These are phyloP conservation scores for Trametes versicolor DNA, from an alignment of 1,284 basidiomycete genomes.

Conservation along the genomic window DNA sequence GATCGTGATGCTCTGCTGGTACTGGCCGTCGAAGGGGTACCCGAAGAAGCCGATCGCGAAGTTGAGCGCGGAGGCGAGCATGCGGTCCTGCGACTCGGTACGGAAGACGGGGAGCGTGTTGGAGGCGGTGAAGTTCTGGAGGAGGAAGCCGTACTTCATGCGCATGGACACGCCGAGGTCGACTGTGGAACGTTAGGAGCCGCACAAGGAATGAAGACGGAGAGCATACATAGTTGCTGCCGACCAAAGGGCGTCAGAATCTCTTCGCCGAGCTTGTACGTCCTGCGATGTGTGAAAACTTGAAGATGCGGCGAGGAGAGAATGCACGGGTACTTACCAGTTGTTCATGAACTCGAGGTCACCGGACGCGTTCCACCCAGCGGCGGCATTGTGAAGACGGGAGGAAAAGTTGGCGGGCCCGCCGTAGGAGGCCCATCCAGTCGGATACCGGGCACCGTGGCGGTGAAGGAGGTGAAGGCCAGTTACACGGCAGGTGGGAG, in stretches of 20 bases:
- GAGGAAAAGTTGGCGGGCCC: slow-evolving; percentile 72
- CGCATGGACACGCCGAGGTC: slow-evolving; percentile 79
- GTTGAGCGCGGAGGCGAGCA: slow-evolving; percentile 85
- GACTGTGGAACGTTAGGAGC: slow-evolving; percentile 48
- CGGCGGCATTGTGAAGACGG: slow-evolving; percentile 62
- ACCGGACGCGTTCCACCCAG: slow-evolving; percentile 70
- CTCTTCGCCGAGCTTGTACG: slow-evolving; percentile 85
- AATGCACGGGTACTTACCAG: slow-evolving; percentile 57
- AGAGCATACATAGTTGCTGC: slow-evolving; percentile 71
- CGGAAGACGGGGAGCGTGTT: slow-evolving; percentile 86
- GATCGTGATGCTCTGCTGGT: slow-evolving; percentile 84
- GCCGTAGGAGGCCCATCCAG: slow-evolving; percentile 69
- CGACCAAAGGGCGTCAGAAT: slow-evolving; percentile 85
- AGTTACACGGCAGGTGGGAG: slow-evolving; percentile 74
- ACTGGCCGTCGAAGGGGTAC: slow-evolving; percentile 80
- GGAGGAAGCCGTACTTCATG: slow-evolving; percentile 83
- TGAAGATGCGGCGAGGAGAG: slow-evolving; percentile 10
- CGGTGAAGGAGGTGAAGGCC: slow-evolving; percentile 83
- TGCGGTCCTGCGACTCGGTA: slow-evolving; percentile 89
- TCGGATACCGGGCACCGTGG: slow-evolving; percentile 85
- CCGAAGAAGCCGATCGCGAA: slow-evolving; percentile 92
- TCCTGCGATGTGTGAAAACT: slow-evolving; percentile 63
- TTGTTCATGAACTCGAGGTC: slow-evolving; percentile 78
- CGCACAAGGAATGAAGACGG: not conserved
- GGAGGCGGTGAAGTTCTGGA: slow-evolving; percentile 81